These are phyloP conservation scores for Apophysomyces elegans DNA, from an alignment of 371 early-diverging fungal genomes.

Conservation along the genomic window DNA sequence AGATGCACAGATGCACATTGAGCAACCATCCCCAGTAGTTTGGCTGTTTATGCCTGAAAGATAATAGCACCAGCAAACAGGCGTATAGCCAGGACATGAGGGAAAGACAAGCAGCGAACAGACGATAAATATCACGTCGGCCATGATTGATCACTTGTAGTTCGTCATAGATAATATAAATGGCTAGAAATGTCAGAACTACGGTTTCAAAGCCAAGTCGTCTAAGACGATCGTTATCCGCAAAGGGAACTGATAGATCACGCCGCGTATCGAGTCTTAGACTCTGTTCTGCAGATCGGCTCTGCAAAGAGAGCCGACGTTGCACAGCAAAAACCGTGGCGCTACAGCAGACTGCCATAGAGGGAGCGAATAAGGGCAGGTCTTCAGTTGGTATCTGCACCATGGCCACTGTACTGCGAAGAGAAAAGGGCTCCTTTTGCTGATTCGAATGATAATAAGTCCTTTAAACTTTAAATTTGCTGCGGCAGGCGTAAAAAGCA, in stretches of 20 bases:
- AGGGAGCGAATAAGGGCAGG: slow-evolving; percentile 18
- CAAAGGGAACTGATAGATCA: slow-evolving; percentile 26
- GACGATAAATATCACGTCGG: slow-evolving; percentile 1
- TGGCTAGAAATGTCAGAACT: slow-evolving; percentile 11
- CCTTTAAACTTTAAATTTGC: neutral
- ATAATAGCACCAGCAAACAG: slow-evolving; percentile 24
- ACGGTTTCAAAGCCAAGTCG: slow-evolving; percentile 21
- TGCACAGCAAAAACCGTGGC: slow-evolving; percentile 24
- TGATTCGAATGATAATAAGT: neutral
- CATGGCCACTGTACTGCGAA: slow-evolving; percentile 1
- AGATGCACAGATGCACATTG: slow-evolving; percentile 42
- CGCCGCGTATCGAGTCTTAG: slow-evolving; percentile 20
- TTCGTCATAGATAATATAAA: slow-evolving; percentile 14
- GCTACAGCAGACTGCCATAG: slow-evolving; percentile 14
- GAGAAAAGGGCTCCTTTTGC: neutral
- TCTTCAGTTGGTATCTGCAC: slow-evolving; percentile 4
- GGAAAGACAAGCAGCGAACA: slow-evolving; percentile 15
- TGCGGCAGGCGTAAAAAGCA: neutral
- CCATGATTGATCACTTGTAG: slow-evolving; percentile 12
- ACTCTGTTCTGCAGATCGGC: slow-evolving; percentile 10
- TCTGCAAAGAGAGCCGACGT: slow-evolving; percentile 9
- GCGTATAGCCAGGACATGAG: slow-evolving; percentile 38
- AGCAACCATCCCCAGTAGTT: slow-evolving; percentile 42
- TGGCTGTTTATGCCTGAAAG: slow-evolving; percentile 32
- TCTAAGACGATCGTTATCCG: slow-evolving; percentile 21